Base-by-base conservation (phyloP, 306 rosid species). In the Spatholobus suberectus region DNA sequence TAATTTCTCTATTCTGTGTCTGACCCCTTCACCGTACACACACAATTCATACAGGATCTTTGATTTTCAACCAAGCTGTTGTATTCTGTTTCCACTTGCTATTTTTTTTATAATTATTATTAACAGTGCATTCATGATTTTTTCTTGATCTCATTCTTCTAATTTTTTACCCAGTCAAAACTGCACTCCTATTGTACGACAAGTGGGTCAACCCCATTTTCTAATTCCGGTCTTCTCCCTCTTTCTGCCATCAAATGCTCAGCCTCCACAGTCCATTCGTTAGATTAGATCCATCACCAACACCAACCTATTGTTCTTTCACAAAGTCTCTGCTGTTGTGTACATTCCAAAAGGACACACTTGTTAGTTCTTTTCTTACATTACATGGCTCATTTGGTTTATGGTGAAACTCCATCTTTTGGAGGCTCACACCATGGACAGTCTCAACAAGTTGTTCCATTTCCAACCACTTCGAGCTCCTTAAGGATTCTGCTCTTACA, bases 341-440 rank as follows among this genome's bases (percentile, higher is more conserved):
- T 2, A 20, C 76, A 20, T 51, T 63, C 41, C 62, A 37, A 54
- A 57, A 35, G 51, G 2, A 35, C 1, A 20, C 34, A 18, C 4
- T 68, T 55, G 5, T 38, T 38, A 52, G 1, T 40, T 37, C 38
- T 15, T 26, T 38, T 46, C 23, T 23, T 40, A 20, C 15, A 70
- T 62, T 32, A 15, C 10, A 90, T 93, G 95, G 89, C 92, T 81
- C 82, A 65, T 51, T 77, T 72, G 52, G 77, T 52, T 51, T 86
- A 79, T 41, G 79, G 79, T 24, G 93, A 90, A 80, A 72, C 80
- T 4, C 81, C 85, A 8, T 90, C 97, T 17, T 85, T 93, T 59
- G 97, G 91, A 70, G 89, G 85, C 75, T 91, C 98, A 2, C 66
- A 70, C 24, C 97, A 92, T 81, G 91, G 90, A 20, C 97, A 88